Evolutionary conservation across 805 yeast genomes (phyloP), one percentile per base, ranked within the genome.

Genomic region (Schizosaccharomyces osmophilus): DNA sequence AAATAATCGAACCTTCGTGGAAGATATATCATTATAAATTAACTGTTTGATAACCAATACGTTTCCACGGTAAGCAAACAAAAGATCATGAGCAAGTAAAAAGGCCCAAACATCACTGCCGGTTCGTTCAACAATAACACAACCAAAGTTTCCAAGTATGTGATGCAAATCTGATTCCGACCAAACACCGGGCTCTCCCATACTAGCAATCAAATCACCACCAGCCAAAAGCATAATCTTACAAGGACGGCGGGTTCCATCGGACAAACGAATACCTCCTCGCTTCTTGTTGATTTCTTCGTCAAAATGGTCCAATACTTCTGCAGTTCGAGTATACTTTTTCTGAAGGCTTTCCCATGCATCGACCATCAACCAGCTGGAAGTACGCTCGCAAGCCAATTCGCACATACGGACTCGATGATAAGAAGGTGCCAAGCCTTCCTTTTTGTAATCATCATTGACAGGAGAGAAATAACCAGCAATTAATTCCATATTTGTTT

Each of bases 121-220:
- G 0, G 98, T 90, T 67, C 98, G 78, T 75, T 93, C 98, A 26
- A 93, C 96, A 60, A 93, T 93, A 64, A 93, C 75, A 74, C 98
- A 93, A 2, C 98, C 98, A 72, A 93, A 93, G 64, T 85, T 83
- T 32, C 98, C 98, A 66, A 93, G 77, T 59, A 93, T 93, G 70
- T 93, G 98, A 68, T 88, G 95, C 67, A 93, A 43, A 72, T 93
- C 98, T 63, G 79, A 84, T 70, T 90, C 97, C 1, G 95, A 95
- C 98, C 98, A 93, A 48, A 93, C 98, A 68, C 90, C 93, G 26
- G 98, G 97, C 72, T 93, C 98, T n/a, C 98, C 98, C 97, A 93
- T 93, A 55, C 94, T 83, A 71, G 93, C 98, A 61, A 93, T 93
- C 66, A 93, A 78, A 72, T 93, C 98, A 55, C 98, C 98, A 61